Conservation (phyloP, 768 basidiomycete species). For the Mycena galericulata region DNA sequence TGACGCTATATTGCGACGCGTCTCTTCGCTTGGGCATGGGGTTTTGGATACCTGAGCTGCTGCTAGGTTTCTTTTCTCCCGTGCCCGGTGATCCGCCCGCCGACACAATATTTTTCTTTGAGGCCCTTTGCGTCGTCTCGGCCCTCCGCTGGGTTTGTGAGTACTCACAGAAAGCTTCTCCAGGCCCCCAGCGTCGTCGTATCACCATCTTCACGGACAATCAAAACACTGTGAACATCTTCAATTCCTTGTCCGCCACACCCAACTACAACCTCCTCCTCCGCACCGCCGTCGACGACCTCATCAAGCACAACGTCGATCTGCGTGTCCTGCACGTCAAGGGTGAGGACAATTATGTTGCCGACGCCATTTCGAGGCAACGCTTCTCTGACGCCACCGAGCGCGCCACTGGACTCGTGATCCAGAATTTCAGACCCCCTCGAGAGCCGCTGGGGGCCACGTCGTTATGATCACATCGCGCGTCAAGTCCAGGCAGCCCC, state of each 20-base stretch:
- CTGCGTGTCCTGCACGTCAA: constrained; percentile 43
- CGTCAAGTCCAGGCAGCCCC: constrained; percentile 45
- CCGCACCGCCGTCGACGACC: constrained; percentile 29
- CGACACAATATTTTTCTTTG: constrained; percentile 24
- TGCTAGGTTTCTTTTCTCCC: constrained; percentile 17
- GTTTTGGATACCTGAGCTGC: constrained; percentile 28
- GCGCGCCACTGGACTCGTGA: not conserved
- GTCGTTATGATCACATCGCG: not conserved
- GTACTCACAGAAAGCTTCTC: not conserved
- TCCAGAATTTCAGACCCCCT: not conserved
- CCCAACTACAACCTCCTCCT: constrained; percentile 44
- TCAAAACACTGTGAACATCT: constrained; percentile 24
- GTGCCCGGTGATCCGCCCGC: not conserved
- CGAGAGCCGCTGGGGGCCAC: not conserved
- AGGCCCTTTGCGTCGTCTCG: constrained; percentile 31
- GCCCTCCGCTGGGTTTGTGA: not conserved
- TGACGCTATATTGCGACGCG: constrained; percentile 14
- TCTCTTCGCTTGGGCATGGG: constrained; percentile 5
- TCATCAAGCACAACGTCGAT: constrained; percentile 25
- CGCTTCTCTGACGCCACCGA: not conserved
- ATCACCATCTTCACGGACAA: constrained; percentile 35
- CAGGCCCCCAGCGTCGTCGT: not conserved
- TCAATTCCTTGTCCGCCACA: constrained; percentile 28
- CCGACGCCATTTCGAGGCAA: constrained; percentile 47
- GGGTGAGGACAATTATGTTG: constrained; percentile 41